Evolutionary conservation across 2,329 filamentous ascomycete genomes (phyloP), one percentile per base, ranked within the genome.

Genomic region (Rhytidhysteron rufulum): DNA sequence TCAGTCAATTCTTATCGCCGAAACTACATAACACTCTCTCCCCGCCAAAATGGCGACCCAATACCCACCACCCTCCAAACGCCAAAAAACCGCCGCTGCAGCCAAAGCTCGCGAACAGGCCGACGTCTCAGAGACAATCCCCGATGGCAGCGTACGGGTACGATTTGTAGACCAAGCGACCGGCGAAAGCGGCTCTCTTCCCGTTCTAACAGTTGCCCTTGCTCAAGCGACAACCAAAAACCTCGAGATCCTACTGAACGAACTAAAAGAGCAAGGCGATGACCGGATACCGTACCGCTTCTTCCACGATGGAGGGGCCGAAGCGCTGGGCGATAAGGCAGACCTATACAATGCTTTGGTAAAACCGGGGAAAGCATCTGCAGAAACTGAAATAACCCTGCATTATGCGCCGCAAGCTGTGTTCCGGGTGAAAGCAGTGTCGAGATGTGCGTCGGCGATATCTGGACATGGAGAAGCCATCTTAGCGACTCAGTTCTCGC

Each of bases 381-480:
- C 78, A 19, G 81, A 85, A 71, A 76, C 80, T 46, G 74, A 77
- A 24, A 70, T 85, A 19, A 73, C 75, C 30, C 74, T 85, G 11
- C 77, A 81, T 43, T 83, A 80, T 61, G 79, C 80, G 27, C 91
- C 93, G 0, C 91, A 98, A 65, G 88, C 91, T 17, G 86, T 97
- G 0, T 97, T 96, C 73, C 83, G 85, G 55, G 93, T 97, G 18
- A 89, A 93, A 55, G 86, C 88, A 9, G 89, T 96, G 31, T 91
- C 90, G 35, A 79, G 93, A 65, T 91, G 93, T 70, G 86, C 90
- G 5, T 86, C 90, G 45, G 83, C 83, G 39, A 94, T 97, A 50
- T 83, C 85, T 3, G 93, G 93, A 10, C 93, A 98, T 66, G 90
- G 89, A 29, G 86, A 95, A 63, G 83, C 90, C 3, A 97, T 97